Evolutionary conservation across 2,329 filamentous ascomycete genomes (phyloP), one percentile per base, ranked within the genome.

Genomic region (Botrytis galanthina): DNA sequence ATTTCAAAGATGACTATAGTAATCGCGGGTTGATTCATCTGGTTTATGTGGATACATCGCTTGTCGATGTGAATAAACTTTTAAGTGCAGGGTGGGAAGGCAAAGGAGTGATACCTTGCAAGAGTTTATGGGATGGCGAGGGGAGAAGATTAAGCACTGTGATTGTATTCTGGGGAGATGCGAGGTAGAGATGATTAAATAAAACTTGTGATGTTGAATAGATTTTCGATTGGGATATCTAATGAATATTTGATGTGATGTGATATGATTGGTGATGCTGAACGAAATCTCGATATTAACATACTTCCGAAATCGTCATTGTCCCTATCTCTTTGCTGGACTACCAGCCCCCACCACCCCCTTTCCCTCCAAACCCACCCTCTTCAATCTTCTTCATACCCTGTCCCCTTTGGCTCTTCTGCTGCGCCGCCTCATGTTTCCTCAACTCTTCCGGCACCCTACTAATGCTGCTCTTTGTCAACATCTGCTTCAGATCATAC

Each of bases 401-500:
- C 54, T 80, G 78, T 44, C 82, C 83, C 80, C 83, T 84, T 70
- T 83, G 84, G 1, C 91, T 90, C 82, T 92, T 95, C 80, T 94
- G 92, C 84, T 97, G 94, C n/a, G 95, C 93, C 1, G 93, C 92
- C 83, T 97, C 94, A 81, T 98, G 95, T 78, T 95, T 91, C 80
- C 92, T 87, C 77, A 98, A 83, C 83, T 98, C 96, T 77, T 99
- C 96, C 0, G 96, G 95, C 39, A 99, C 92, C 80, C 93, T 92
- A 3, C 92, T 95, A 35, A 98, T 93, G 18, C 89, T 87, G 75
- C 93, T 96, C 88, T 98, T 98, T 80, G 89, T 91, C 46, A 99
- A 89, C 89, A 99, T 98, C 85, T 98, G 94, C 84, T 94, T 95
- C 76, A 99, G 85, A 81, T 99, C 96, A 82, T 97, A 98, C 87